Percentiles rank a stretch among this genome's conserved stretches.
Conservation (phyloP, 2,329 filamentous ascomycete genomes). For the Sclerotinia spermophila region DNA sequence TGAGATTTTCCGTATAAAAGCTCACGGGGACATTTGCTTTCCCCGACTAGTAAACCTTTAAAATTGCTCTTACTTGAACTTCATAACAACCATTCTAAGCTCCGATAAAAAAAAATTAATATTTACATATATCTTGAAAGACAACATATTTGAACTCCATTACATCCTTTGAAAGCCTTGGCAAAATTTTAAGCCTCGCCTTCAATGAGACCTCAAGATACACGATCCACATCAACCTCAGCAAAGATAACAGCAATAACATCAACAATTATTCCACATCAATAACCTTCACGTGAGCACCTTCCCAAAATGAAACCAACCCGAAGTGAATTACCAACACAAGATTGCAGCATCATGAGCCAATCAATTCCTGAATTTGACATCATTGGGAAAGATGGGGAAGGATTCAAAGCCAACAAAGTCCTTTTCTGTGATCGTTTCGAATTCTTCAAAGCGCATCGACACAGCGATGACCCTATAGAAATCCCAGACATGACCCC, state of each 20-base stretch:
- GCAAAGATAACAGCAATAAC: neutral
- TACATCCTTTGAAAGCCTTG: neutral
- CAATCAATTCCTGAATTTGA: neutral
- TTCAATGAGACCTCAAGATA: neutral
- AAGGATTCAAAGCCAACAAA: neutral
- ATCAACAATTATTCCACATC: neutral
- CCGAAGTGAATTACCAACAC: neutral
- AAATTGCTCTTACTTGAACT: neutral
- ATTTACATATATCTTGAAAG: neutral
- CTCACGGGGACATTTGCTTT: too few relatives aligned
- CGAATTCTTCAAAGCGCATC: neutral
- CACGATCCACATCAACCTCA: too few relatives aligned
- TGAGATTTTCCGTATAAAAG: too few relatives aligned
- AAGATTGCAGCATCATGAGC: neutral
- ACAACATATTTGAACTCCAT: neutral
- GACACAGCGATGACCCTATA: neutral
- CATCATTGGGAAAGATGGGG: neutral
- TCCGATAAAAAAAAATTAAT: neutral
- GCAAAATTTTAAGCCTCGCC: neutral
- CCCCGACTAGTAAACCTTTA: fast-evolving
- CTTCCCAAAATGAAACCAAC: neutral
- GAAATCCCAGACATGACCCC: neutral
- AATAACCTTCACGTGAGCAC: neutral
- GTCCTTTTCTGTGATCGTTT: neutral
- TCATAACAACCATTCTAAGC: neutral